A percentile compares a stretch with the other conserved stretches of the same genome.
Conservation (phyloP, 768 basidiomycete genomes). For the Kwoniella pini region DNA sequence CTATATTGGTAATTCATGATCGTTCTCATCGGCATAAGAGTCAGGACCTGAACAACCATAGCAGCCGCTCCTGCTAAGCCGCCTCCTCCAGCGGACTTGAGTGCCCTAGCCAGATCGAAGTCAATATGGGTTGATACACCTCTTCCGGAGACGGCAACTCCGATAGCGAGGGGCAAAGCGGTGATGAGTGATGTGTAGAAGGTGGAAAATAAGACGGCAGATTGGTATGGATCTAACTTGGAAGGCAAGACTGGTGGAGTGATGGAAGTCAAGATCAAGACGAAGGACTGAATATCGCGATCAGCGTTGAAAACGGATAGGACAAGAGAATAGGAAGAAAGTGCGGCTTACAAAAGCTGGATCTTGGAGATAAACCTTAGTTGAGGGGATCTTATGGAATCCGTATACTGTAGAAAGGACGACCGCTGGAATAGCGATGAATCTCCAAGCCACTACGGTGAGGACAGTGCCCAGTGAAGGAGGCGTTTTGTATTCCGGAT, state of each 20-base stretch:
- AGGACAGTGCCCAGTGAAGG: conserved; percentile 48
- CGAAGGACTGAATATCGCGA: conserved; percentile 40
- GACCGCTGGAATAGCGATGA: conserved; percentile 38
- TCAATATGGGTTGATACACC: conserved; percentile 55
- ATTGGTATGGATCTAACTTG: conserved; percentile 35
- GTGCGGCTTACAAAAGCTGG: conserved; percentile 46
- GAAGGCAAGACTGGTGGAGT: conserved; percentile 39
- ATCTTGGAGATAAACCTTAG: conserved; percentile 46
- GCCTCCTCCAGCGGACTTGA: conserved; percentile 83
- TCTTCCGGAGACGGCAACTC: conserved; percentile 40
- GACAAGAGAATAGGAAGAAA: not conserved
- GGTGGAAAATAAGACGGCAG: conserved; percentile 38
- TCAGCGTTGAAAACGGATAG: too few relatives aligned
- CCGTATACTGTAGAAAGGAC: conserved; percentile 42
- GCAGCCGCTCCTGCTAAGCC: conserved; percentile 85
- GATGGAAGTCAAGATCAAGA: conserved; percentile 37
- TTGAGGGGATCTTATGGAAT: conserved; percentile 43
- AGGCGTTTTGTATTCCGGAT: conserved; percentile 38
- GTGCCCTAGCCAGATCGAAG: conserved; percentile 76
- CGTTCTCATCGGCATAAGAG: conserved; percentile 92
- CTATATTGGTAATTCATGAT: conserved; percentile 95
- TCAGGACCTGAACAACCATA: conserved; percentile 90
- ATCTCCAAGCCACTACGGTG: conserved; percentile 42
- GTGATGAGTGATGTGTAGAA: conserved; percentile 41
- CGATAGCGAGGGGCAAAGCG: conserved; percentile 36